phyloP scores from a whole-genome alignment of 441 rosid species.

The Metrosideros polymorpha region DNA sequence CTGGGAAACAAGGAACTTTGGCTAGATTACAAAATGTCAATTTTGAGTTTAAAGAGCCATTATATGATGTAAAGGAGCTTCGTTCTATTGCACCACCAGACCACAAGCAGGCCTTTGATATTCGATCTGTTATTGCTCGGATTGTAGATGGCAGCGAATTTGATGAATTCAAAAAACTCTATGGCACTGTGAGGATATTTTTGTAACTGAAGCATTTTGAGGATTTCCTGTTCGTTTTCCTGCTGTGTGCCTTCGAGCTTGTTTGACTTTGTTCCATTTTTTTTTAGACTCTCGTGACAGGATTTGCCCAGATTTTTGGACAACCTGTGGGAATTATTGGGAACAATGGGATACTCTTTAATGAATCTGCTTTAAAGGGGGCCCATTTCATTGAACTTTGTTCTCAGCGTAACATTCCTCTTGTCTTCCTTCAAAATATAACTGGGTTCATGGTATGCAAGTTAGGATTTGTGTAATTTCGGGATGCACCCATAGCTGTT shows the following conservation, averaged over 20 bases:
- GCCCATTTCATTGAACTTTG: constrained; percentile 92
- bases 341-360: constrained; percentile 87
- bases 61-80: constrained; percentile 75
- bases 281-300: constrained; percentile 88
- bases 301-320: constrained; percentile 76
- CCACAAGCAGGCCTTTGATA: constrained; percentile 84
- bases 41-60: constrained; percentile 55
- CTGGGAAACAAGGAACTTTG: constrained; percentile 43
- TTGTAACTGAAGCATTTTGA: neutral
- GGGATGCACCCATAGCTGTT: no score
- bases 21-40: constrained; percentile 23
- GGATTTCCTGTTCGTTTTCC: neutral
- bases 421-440: constrained; percentile 90
- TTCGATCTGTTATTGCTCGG: constrained; percentile 82
- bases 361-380: constrained; percentile 95
- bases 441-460: constrained; percentile 86
- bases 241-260: neutral
- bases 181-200: constrained; percentile 77
- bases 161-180: constrained; percentile 95
- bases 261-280: constrained; percentile 4
- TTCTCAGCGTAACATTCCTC: constrained; percentile 80
- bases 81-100: constrained; percentile 88
- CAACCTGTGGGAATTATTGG: constrained; percentile 90
- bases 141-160: constrained; percentile 95
- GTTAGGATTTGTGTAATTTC: no score